A percentile compares a stretch with the other conserved stretches of the same genome.
phyloP scores from a whole-genome alignment of 441 rosid species.

The Metrosideros polymorpha region DNA sequence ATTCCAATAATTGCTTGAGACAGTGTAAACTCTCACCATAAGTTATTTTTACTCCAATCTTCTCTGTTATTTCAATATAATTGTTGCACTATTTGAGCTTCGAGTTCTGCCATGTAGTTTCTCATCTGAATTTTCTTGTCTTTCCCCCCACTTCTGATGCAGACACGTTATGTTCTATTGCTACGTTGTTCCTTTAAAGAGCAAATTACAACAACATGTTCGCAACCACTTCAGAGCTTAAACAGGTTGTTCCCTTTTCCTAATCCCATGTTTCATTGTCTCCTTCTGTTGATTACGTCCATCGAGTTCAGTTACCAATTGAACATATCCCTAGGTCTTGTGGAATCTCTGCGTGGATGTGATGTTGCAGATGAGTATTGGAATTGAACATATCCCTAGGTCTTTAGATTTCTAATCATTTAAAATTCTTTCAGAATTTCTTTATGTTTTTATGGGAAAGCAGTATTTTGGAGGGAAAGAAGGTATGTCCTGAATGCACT shows the following conservation, averaged over 20 bases:
- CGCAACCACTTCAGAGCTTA: not conserved
- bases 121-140: not conserved
- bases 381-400: no score
- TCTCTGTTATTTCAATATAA: not conserved
- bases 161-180: not conserved
- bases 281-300: not conserved
- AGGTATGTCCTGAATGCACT: no score
- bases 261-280: not conserved
- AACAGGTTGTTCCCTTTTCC: not conserved
- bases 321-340: not conserved
- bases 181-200: conserved; percentile 6
- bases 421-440: no score
- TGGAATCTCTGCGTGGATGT: not conserved
- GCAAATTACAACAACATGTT: not conserved
- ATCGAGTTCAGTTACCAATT: not conserved
- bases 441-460: no score
- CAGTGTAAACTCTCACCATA: not conserved
- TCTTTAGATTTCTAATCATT: no score
- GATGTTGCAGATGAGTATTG: not conserved
- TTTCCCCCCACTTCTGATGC: not conserved
- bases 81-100: not conserved
- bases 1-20: not conserved
- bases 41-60: not conserved
- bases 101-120: not conserved
- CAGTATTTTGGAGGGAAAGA: no score